These are phyloP conservation scores for Tulasnella sp. DNA, from an alignment of 768 basidiomycete genomes.

Conservation along the genomic window DNA sequence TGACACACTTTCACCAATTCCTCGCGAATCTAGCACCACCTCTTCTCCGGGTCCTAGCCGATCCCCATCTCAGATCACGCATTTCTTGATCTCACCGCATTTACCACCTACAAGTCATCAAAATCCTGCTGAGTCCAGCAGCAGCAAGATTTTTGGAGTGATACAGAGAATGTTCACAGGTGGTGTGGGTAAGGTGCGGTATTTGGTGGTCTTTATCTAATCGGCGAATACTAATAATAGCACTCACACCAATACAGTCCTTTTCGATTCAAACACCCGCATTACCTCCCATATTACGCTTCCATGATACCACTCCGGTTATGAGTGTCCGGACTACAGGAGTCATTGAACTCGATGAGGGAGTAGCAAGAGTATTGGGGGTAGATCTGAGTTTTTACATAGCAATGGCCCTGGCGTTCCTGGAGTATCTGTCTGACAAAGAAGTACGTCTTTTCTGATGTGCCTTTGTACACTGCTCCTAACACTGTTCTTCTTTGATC, in stretches of 20 bases:
- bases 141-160: conserved; percentile 6
- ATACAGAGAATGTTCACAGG: conserved; percentile 9
- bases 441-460: conserved; percentile 38
- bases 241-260: conserved; percentile 6
- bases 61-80: conserved; percentile 16
- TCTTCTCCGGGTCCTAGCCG: conserved; percentile 6
- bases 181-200: conserved; percentile 11
- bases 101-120: too few species aligned
- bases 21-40: conserved; percentile 23
- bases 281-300: conserved; percentile 39
- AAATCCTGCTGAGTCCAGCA: conserved; percentile 20
- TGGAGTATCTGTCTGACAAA: conserved; percentile 64
- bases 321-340: conserved; percentile 47
- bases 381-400: conserved; percentile 72
- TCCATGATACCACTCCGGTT: conserved; percentile 55
- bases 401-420: conserved; percentile 55
- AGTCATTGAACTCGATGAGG: conserved; percentile 46
- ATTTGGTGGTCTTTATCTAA: too few species aligned
- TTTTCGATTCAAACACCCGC: conserved; percentile 14
- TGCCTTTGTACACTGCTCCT: neutral
- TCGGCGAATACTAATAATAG: too few species aligned
- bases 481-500: neutral
- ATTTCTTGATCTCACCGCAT: conserved; percentile 28
- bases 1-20: conserved; percentile 18
- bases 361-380: conserved; percentile 44